Base-by-base conservation (phyloP, 768 basidiomycete genomes). In the Podaxis sp. region DNA sequence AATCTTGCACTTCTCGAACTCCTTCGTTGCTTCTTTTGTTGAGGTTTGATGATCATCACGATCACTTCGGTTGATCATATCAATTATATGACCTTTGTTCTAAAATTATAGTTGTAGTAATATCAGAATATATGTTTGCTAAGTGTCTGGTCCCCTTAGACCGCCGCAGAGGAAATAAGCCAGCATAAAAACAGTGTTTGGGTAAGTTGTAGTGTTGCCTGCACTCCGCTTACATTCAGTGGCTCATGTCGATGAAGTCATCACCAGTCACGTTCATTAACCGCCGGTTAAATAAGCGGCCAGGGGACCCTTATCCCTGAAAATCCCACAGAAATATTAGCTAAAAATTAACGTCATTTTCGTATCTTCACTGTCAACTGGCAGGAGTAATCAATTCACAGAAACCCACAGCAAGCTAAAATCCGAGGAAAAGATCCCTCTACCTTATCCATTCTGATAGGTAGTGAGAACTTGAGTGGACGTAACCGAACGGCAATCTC, bases 351-450 rank as follows among this genome's bases (percentile, higher is more conserved):
- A 50, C 25, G 49, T 50, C 24, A 50, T 8, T 5, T 50, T 50
- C 19, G 4, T 15, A 38, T 19, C 19, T 55, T n/a, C 19, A 12
- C 17, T 19, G 24, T 19, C 54, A 38, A 19, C 36, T 55, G 25
- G 22, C 25, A 25, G 38, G 54, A 40, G 54, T 11, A 55, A 55
- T 33, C 29, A 19, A 53, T 36, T 55, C 54, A 24, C 54, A 40
- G 29, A 11, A 38, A 19, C 53, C n/a, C 12, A 8, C n/a, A 19
- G 13, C n/a, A 11, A 55, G 22, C 37, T 40, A 11, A 55, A 55
- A 55, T 55, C 54, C 54, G 54, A 55, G 54, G 54, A 55, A 37
- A 38, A 55, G 22, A 55, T 19, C 36, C 36, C 19, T 27, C 37
- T 19, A 19, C 8, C 17, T 19, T 9, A 37, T 40, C 36, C 27